Conservation (phyloP, 2,329 filamentous ascomycete genomes). For the Chrysoporthe austroafricana region DNA sequence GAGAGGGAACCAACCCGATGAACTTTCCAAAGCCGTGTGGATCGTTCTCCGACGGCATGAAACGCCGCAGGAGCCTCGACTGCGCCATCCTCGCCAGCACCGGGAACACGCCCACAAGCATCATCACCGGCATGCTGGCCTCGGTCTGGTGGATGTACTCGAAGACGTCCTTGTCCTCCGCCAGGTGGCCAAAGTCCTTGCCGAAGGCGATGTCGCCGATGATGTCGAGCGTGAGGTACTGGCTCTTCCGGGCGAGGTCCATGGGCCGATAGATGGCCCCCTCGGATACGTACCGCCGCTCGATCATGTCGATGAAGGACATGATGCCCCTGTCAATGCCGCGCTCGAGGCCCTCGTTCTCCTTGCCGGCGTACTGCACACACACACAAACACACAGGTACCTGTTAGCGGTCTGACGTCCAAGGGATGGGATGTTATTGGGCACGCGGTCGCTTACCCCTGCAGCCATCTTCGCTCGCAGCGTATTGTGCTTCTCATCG, state of each 20-base stretch:
- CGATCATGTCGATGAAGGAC: conserved; percentile 44
- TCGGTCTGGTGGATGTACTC: conserved; percentile 32
- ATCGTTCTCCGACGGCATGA: conserved; percentile 29
- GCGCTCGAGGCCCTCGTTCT: conserved; percentile 35
- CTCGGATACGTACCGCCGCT: conserved; percentile 42
- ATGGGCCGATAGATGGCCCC: conserved; percentile 42
- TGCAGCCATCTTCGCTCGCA: conserved; percentile 49
- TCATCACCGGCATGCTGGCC: conserved; percentile 42
- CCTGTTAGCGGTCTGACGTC: conserved; percentile 18
- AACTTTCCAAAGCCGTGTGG: conserved; percentile 29
- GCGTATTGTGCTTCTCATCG: conserved; percentile 41
- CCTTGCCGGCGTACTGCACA: conserved; percentile 36
- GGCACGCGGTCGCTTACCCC: conserved; percentile 40
- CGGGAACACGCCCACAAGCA: conserved; percentile 31
- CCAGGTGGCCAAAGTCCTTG: conserved; percentile 50
- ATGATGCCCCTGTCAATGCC: conserved; percentile 34
- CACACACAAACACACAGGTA: conserved; percentile 8
- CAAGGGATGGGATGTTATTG: conserved; percentile 5
- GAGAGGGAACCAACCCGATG: conserved; percentile 24
- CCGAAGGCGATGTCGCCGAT: conserved; percentile 57
- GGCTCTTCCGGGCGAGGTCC: conserved; percentile 54
- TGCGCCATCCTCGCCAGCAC: conserved; percentile 27
- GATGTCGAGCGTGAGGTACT: conserved; percentile 59
- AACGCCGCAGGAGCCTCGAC: conserved; percentile 20
- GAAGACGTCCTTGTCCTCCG: conserved; percentile 45